Conservation (phyloP, 139 green algal species). For the Parachlorella kessleri region DNA sequence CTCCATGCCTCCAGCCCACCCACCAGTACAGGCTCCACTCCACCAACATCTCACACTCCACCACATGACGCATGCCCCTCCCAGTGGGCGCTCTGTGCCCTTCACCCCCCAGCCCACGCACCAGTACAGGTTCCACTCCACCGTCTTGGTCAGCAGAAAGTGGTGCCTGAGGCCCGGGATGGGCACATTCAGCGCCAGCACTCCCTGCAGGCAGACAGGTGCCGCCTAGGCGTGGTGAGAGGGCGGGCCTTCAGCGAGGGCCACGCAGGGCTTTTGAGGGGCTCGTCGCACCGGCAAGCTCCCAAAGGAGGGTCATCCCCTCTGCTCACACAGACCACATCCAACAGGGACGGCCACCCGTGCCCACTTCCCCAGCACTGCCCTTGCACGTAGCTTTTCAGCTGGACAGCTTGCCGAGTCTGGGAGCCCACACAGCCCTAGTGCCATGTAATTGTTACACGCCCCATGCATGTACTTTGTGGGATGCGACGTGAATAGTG, state of each 20-base stretch:
- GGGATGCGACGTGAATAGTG: too few relatives aligned
- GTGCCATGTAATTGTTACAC: too few relatives aligned
- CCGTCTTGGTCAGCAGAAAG: constrained; percentile 88
- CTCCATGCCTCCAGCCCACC: too few relatives aligned
- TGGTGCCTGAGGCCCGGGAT: constrained; percentile 51
- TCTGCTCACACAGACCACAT: not conserved
- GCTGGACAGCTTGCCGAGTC: too few relatives aligned
- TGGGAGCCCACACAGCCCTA: too few relatives aligned
- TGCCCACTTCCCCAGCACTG: too few relatives aligned
- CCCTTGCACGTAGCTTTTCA: too few relatives aligned
- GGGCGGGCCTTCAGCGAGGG: not conserved
- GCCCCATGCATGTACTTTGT: too few relatives aligned
- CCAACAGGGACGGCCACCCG: too few relatives aligned
- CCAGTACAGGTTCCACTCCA: constrained; percentile 96
- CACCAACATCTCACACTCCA: not conserved
- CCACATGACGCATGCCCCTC: too few relatives aligned
- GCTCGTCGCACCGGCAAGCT: not conserved
- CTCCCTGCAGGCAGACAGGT: constrained; percentile 46
- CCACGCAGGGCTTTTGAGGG: not conserved
- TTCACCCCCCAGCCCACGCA: constrained; percentile 15
- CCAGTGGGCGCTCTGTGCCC: too few relatives aligned
- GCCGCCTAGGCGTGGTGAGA: too few relatives aligned
- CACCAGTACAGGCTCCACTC: not conserved
- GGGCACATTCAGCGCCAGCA: constrained; percentile 67
- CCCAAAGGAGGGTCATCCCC: not conserved